phyloP scores from a whole-genome alignment of 208 protist genomes.

The Phytomonas francai region DNA sequence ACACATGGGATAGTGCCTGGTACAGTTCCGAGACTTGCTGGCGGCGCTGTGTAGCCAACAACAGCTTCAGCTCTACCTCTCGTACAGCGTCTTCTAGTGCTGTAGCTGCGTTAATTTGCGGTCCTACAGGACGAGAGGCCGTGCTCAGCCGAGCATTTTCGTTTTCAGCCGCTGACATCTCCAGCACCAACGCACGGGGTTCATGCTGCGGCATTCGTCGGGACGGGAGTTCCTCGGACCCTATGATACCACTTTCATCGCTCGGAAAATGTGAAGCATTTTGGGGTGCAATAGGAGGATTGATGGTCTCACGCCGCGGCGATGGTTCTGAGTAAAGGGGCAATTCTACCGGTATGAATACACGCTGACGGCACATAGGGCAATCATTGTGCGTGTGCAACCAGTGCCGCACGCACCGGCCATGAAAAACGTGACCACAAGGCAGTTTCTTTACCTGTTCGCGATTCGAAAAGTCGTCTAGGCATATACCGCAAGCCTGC shows the following conservation, averaged over 20 bases:
- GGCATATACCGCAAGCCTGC: conserved; percentile 67
- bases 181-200: background rate
- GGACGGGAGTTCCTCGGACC: background rate
- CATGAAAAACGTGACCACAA: conserved; percentile 82
- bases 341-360: background rate
- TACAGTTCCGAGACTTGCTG: background rate
- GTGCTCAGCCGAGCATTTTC: background rate
- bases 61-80: background rate
- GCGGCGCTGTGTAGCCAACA: background rate
- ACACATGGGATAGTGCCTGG: background rate
- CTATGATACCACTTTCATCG: background rate
- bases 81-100: background rate
- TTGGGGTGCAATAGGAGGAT: background rate
- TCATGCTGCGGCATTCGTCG: background rate
- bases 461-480: conserved; percentile 32
- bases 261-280: background rate
- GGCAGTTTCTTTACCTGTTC: conserved; percentile 50
- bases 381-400: conserved; percentile 43
- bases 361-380: conserved; percentile 57
- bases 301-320: conserved; percentile 2
- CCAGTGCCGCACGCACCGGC: conserved; percentile 67
- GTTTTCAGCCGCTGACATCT: background rate
- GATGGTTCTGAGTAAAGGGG: background rate
- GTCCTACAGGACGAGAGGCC: background rate
- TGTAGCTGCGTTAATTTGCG: background rate